Base-by-base conservation (phyloP, 805 yeast species). In the Kodamaea laetipori region DNA sequence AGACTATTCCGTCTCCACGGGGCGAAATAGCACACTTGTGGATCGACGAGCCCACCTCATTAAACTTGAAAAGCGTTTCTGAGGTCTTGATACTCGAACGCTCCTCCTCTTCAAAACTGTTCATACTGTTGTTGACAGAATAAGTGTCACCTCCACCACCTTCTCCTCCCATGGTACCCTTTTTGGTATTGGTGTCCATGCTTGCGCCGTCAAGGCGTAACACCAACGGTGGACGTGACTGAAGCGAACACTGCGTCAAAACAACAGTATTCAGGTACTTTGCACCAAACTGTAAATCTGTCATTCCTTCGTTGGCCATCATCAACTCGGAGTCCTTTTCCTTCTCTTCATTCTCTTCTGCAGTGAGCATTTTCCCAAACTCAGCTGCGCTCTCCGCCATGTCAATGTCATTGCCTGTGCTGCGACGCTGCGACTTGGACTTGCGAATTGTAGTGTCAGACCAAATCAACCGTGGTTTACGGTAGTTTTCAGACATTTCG, bases 221-320 rank as follows among this genome's bases (percentile, higher is more conserved):
- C 25, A 69, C 60, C 11, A 67, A 45, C 1, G 70, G 60, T 0
- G 70, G 67, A 17, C 66, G 47, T 35, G 52, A 52, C 24, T 63
- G 63, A 37, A 70, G 56, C 7, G 73, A 64, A 31, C 73, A 67
- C 13, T 69, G 63, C 0, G 74, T 57, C n/a, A 70, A 42, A 6
- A 70, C 47, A 5, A 71, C 49, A 6, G 71, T 61, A 47, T 70
- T 69, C 17, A 74, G 58, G 41, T 39, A 47, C 5, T 58, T 54
- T 10, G 55, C 50, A 2, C 74, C 74, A 59, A 90, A 85, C 44
- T 77, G 76, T 5, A 87, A 65, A 49, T 82, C 86, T 0, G 98
- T 92, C 28, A 92, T 87, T 2, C 97, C 97, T 58, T 90, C 97
- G 44, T 87, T 80, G 48, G 87, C 95, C 51, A 85, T 65, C 71